These are phyloP conservation scores for Sinapis alba DNA, from an alignment of 441 rosid genomes.

Conservation along the genomic window DNA sequence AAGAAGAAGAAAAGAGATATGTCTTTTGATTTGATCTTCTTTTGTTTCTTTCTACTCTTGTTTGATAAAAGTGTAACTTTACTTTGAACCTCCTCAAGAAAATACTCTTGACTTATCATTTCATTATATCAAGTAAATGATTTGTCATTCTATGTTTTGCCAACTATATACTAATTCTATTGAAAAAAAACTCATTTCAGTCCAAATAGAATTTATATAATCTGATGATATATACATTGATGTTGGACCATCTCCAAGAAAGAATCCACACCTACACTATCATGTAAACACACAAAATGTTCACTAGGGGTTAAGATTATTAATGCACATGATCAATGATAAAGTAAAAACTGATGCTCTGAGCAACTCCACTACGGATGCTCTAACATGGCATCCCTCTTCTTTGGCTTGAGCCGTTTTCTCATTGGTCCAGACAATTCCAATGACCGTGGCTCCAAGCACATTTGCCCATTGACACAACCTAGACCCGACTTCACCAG, in stretches of 20 bases:
- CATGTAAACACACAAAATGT: background rate
- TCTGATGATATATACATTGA: background rate
- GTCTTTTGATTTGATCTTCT: background rate
- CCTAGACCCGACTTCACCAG: conserved; percentile 91
- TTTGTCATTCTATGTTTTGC: background rate
- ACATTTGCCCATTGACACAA: conserved; percentile 93
- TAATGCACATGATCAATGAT: background rate
- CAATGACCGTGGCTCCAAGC: conserved; percentile 83
- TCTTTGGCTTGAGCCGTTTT: conserved; percentile 42
- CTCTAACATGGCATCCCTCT: conserved; percentile 48
- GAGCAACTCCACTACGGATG: too few species aligned
- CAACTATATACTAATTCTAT: too few species aligned
- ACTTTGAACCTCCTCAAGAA: background rate
- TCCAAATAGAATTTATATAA: background rate
- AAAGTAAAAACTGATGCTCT: too few species aligned
- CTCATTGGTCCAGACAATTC: conserved; percentile 78
- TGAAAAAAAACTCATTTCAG: background rate
- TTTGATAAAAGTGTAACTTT: background rate
- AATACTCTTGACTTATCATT: background rate
- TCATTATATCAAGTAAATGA: background rate
- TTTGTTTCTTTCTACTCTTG: conserved; percentile 1
- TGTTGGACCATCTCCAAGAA: background rate
- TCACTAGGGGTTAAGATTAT: background rate
- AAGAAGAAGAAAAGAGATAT: background rate
- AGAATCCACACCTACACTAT: background rate